These are phyloP conservation scores for Fulvia fulva DNA, from an alignment of 2,329 filamentous ascomycete genomes.

Conservation along the genomic window DNA sequence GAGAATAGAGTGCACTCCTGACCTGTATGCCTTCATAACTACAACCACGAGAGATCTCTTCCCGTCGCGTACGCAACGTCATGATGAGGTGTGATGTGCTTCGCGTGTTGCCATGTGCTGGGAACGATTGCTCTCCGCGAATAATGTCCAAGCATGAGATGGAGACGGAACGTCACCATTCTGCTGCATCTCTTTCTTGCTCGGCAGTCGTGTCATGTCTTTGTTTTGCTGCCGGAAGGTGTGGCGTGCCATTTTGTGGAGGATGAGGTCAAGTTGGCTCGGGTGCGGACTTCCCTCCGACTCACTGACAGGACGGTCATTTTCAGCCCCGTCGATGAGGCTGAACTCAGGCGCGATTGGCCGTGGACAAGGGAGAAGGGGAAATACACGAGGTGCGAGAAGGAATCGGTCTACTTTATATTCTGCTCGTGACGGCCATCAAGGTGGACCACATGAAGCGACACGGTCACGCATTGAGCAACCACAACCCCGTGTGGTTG, in stretches of 20 bases:
- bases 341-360: not conserved
- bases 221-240: not conserved
- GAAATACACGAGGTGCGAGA: not conserved
- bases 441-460: not conserved
- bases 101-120: not conserved
- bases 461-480: not conserved
- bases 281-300: not conserved
- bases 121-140: not conserved
- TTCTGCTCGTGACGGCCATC: not conserved
- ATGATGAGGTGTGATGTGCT: conserved; percentile 2
- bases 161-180: not conserved
- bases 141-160: not conserved
- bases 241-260: not conserved
- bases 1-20: not conserved
- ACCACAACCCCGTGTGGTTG: not conserved
- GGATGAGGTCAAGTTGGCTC: not conserved
- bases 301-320: too few relatives aligned
- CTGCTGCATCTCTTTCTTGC: not conserved
- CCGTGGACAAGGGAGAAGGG: too few relatives aligned
- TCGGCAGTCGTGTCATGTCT: not conserved
- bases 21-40: not conserved
- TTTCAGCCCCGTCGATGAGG: too few relatives aligned
- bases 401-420: not conserved
- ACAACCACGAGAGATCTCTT: not conserved
- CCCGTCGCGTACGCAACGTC: not conserved